phyloP scores from a whole-genome alignment of 257 asterid species.

The Forsythia viridissima region DNA sequence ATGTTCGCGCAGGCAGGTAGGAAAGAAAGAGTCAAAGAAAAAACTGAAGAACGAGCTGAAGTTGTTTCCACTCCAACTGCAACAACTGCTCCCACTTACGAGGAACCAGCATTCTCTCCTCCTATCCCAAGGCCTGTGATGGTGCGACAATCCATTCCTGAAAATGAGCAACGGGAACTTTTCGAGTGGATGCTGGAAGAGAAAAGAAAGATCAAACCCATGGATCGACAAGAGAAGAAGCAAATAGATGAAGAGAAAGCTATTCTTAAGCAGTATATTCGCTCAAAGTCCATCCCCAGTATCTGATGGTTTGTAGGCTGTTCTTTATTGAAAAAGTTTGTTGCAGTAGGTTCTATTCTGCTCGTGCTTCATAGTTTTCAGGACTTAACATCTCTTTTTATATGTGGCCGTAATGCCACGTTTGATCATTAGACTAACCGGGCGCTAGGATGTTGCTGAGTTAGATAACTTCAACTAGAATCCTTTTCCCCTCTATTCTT shows the following conservation, averaged over 20 bases:
- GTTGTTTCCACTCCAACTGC: slow-evolving; percentile 40
- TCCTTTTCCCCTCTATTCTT: neutral
- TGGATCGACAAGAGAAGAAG: slow-evolving; percentile 49
- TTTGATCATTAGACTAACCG: neutral
- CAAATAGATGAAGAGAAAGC: slow-evolving; percentile 62
- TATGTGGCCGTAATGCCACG: neutral
- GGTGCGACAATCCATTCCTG: slow-evolving; percentile 47
- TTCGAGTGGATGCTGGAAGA: slow-evolving; percentile 80
- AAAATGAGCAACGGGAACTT: slow-evolving; percentile 58
- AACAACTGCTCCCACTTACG: slow-evolving; percentile 31
- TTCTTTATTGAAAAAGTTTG: slow-evolving; percentile 19
- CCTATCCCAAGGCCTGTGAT: slow-evolving; percentile 42
- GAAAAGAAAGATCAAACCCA: slow-evolving; percentile 61
- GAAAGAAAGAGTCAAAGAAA: slow-evolving; percentile 40
- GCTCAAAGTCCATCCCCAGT: slow-evolving; percentile 42
- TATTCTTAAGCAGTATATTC: slow-evolving; percentile 57
- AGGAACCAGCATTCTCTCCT: slow-evolving; percentile 39
- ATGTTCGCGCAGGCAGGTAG: slow-evolving; percentile 52
- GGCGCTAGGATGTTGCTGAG: neutral
- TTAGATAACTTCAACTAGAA: neutral
- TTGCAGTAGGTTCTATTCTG: slow-evolving; percentile 11
- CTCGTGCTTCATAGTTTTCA: neutral
- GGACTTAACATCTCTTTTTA: neutral
- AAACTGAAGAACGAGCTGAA: slow-evolving; percentile 31
- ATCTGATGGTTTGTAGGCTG: slow-evolving; percentile 27